Conservation (phyloP, 441 rosid species). For the Erodium moschatum region DNA sequence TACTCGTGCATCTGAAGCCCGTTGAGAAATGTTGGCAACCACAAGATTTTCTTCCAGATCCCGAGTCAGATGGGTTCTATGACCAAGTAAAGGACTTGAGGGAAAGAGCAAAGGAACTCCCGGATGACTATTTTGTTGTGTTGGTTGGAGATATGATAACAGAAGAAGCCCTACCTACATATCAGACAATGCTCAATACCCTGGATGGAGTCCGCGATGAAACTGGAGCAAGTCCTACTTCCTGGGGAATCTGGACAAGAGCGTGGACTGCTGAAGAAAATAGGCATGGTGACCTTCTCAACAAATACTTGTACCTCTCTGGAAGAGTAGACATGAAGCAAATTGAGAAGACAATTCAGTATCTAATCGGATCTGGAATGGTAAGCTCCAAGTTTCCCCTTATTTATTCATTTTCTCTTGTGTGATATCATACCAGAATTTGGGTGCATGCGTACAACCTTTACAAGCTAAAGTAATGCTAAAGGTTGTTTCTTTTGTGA, state of each 20-base stretch:
- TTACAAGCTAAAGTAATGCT: too few species aligned
- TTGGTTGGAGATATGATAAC: constrained; percentile 15
- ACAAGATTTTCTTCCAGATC: constrained; percentile 19
- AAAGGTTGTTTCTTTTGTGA: too few species aligned
- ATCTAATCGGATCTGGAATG: constrained; percentile 2
- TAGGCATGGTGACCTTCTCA: constrained; percentile 18
- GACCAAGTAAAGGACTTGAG: constrained; percentile 18
- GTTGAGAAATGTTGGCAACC: constrained; percentile 20
- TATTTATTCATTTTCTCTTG: background rate
- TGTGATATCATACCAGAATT: too few species aligned
- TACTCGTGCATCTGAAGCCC: constrained; percentile 16
- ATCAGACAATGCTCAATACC: constrained; percentile 19
- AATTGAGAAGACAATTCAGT: constrained; percentile 19
- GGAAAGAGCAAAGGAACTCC: constrained; percentile 17
- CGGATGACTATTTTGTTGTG: constrained; percentile 15
- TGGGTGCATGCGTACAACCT: too few species aligned
- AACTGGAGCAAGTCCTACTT: constrained; percentile 17
- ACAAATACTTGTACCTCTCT: constrained; percentile 14
- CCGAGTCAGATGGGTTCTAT: constrained; percentile 17
- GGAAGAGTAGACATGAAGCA: constrained; percentile 20
- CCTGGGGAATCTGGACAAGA: constrained; percentile 18
- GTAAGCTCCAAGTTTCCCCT: constrained; percentile 5
- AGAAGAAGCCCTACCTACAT: constrained; percentile 14
- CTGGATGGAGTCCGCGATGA: constrained; percentile 19
- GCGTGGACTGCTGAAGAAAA: constrained; percentile 21